phyloP scores from a whole-genome alignment of 176 grass and related monocot genomes.

The Carex myosuroides region DNA sequence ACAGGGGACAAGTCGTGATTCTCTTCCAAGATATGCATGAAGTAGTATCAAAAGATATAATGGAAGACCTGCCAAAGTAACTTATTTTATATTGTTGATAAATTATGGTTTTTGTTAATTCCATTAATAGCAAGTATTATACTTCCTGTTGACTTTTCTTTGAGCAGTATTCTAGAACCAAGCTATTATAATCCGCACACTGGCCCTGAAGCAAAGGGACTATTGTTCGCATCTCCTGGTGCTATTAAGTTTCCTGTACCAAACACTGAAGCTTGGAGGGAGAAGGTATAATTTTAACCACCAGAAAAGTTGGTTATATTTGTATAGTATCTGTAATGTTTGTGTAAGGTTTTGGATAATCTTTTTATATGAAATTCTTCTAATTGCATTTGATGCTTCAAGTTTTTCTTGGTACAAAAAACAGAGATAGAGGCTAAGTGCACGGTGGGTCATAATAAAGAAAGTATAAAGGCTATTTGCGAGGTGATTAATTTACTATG shows the following conservation, averaged over 20 bases:
- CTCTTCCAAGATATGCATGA: constrained; percentile 89
- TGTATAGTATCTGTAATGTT: not conserved
- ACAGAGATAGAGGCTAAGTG: not conserved
- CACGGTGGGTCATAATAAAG: not conserved
- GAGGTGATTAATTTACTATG: not conserved
- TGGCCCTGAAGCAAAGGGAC: constrained; percentile 40
- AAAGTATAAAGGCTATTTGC: not conserved
- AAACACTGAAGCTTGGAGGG: constrained; percentile 67
- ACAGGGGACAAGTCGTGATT: constrained; percentile 57
- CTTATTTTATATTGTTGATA: not conserved
- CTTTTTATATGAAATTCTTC: not conserved
- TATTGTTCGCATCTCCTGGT: constrained; percentile 51
- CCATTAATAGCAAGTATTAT: not conserved
- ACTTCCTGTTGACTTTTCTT: constrained; percentile 24
- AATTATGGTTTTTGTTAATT: not conserved
- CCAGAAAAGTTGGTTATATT: not conserved
- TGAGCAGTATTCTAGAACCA: constrained; percentile 57
- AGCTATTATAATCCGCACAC: constrained; percentile 42
- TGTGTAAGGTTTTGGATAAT: not conserved
- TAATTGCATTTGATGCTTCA: not conserved
- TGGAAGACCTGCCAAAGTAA: constrained; percentile 19
- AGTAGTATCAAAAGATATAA: constrained; percentile 79
- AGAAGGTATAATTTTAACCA: constrained; percentile 54
- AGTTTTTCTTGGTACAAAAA: not conserved
- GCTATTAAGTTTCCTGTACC: constrained; percentile 75